Evolutionary conservation across 78 protist genomes (phyloP).

Genomic region (Dictyostelium brefeldianum): DNA sequence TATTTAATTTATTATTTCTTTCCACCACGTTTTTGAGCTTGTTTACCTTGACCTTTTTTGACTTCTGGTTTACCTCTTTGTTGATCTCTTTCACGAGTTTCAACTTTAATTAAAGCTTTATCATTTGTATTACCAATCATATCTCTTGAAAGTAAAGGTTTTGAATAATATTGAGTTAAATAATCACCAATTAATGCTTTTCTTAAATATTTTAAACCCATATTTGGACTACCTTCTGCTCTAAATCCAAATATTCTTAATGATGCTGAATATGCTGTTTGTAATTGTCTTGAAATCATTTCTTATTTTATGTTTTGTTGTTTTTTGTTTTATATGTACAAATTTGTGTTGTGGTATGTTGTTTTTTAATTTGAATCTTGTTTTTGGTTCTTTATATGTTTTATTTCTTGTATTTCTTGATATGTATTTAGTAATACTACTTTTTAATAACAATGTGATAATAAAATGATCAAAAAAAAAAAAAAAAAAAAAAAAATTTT

Average conservation of each 20-base stretch:
- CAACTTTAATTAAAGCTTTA: constrained; percentile 36
- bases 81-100: constrained; percentile 49
- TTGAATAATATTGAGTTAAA: constrained; percentile 45
- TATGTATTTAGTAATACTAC: neutral
- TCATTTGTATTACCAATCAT: constrained; percentile 66
- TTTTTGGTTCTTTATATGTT: neutral
- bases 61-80: constrained; percentile 57
- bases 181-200: constrained; percentile 61
- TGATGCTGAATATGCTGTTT: constrained; percentile 40
- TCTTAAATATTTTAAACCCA: constrained; percentile 63
- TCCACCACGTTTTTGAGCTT: constrained; percentile 51
- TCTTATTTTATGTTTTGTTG: neutral
- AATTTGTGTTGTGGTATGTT: neutral
- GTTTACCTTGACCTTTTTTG: constrained; percentile 71
- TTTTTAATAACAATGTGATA: too few relatives aligned
- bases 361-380: neutral
- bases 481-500: neutral
- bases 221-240: constrained; percentile 67
- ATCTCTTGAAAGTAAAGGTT: constrained; percentile 23
- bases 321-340: neutral
- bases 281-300: constrained; percentile 46
- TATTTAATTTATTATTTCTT: neutral
- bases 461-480: too few relatives aligned
- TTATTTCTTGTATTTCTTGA: neutral
- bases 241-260: constrained; percentile 71